Conservation (phyloP, 805 yeast genomes). For the Kuraishia hungarica region DNA sequence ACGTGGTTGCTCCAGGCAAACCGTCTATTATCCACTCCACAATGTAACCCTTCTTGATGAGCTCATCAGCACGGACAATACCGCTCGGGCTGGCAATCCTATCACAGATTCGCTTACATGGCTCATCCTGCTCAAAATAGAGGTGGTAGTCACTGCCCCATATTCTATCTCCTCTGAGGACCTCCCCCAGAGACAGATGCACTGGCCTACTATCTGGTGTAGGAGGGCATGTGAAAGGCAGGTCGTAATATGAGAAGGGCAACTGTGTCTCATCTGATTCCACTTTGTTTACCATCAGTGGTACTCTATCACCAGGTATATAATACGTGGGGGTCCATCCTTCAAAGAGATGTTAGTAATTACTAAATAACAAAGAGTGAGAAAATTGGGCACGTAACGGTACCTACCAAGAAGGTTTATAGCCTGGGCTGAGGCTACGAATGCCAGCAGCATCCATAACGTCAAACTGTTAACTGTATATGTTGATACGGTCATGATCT, state of each 20-base stretch:
- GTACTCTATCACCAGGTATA: constrained; percentile 49
- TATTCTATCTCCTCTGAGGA: constrained; percentile 72
- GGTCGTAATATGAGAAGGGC: constrained; percentile 68
- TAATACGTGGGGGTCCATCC: constrained; percentile 29
- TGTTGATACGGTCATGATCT: background rate
- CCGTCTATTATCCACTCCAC: constrained; percentile 82
- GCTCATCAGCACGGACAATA: constrained; percentile 44
- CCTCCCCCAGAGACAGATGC: constrained; percentile 66
- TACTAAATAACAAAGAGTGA: no score
- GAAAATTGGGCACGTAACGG: no score
- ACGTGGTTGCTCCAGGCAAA: constrained; percentile 83
- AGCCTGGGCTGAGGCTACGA: background rate
- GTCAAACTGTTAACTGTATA: no score
- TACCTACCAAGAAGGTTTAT: background rate
- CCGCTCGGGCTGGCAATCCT: constrained; percentile 45
- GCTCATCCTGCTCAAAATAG: constrained; percentile 51
- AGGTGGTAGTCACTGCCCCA: constrained; percentile 70
- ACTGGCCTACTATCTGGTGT: constrained; percentile 43
- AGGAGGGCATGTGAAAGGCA: constrained; percentile 78
- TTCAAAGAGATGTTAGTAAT: background rate
- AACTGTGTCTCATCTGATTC: constrained; percentile 71
- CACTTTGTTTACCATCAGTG: constrained; percentile 65
- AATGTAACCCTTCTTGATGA: constrained; percentile 63
- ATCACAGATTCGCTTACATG: constrained; percentile 64
- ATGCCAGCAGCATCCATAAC: background rate